Percentiles rank a stretch among this genome's conserved stretches.
Evolutionary conservation across 139 green algal species (phyloP).

Genomic region (Tetradesmus obliquus): DNA sequence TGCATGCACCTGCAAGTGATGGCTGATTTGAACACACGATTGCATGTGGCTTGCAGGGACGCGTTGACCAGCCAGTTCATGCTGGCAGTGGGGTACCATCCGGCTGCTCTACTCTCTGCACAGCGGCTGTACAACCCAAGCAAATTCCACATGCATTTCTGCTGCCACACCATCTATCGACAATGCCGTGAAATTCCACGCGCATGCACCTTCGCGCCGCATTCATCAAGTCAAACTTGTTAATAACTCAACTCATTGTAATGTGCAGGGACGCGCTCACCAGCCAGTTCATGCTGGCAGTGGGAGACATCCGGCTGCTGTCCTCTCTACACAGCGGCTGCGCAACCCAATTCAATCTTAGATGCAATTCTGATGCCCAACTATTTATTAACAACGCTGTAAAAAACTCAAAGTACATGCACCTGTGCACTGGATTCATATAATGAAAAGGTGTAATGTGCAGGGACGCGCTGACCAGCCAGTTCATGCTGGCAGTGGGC

Average conservation of each 20-base stretch:
- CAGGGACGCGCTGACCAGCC: conserved; percentile 34
- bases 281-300: conserved; percentile 43
- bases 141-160: too few species aligned
- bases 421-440: background rate
- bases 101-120: conserved; percentile 49
- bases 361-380: too few species aligned
- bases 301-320: conserved; percentile 54
- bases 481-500: conserved; percentile 44
- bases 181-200: background rate
- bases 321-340: conserved; percentile 48
- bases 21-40: too few species aligned
- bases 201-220: background rate
- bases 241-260: too few species aligned
- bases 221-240: background rate
- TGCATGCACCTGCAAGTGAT: too few species aligned
- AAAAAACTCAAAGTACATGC: background rate
- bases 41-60: background rate
- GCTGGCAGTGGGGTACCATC: conserved; percentile 52
- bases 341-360: background rate
- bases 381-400: too few species aligned
- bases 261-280: conserved; percentile 32
- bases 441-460: background rate
- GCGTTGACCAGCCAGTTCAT: conserved; percentile 43
- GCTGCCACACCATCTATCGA: too few species aligned
- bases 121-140: conserved; percentile 43